These are phyloP conservation scores for Bertia moriformis DNA, from an alignment of 2,329 filamentous ascomycete genomes.

Conservation along the genomic window DNA sequence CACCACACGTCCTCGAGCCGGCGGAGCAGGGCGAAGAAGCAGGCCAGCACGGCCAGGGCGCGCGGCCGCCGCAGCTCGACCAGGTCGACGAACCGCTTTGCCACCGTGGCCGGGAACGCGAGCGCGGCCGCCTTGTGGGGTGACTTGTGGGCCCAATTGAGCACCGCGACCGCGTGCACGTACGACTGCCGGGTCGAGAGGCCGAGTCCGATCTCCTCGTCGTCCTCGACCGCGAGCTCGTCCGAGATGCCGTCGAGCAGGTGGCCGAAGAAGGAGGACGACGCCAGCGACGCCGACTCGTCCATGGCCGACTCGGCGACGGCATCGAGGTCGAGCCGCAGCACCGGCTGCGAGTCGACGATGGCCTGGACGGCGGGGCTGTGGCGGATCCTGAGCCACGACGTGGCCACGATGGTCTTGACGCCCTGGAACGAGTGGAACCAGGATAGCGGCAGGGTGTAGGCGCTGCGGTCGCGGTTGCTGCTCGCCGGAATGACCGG, in stretches of 20 bases:
- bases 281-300: conserved; percentile 25
- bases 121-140: conserved; percentile 42
- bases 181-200: conserved; percentile 36
- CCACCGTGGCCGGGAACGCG: conserved; percentile 50
- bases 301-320: conserved; percentile 6
- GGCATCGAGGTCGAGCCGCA: conserved; percentile 41
- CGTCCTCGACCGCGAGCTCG: conserved; percentile 24
- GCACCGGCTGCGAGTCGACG: conserved; percentile 47
- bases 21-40: conserved; percentile 53
- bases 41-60: conserved; percentile 47
- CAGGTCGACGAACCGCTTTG: conserved; percentile 42
- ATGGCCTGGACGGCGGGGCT: conserved; percentile 43
- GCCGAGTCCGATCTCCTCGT: conserved; percentile 8
- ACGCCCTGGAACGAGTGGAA: conserved; percentile 56
- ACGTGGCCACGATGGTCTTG: conserved; percentile 47
- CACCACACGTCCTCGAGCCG: conserved; percentile 52
- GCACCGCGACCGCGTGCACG: conserved; percentile 47
- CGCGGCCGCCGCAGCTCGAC: conserved; percentile 43
- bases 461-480: conserved; percentile 17
- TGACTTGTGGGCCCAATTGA: conserved; percentile 52
- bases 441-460: conserved; percentile 46
- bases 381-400: conserved; percentile 47
- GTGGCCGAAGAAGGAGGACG: conserved; percentile 49
- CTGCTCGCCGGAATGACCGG: conserved; percentile 9
- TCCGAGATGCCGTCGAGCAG: conserved; percentile 42